Evolutionary conservation across 257 asterid genomes (phyloP).

Genomic region (Gentiana macrophylla): DNA sequence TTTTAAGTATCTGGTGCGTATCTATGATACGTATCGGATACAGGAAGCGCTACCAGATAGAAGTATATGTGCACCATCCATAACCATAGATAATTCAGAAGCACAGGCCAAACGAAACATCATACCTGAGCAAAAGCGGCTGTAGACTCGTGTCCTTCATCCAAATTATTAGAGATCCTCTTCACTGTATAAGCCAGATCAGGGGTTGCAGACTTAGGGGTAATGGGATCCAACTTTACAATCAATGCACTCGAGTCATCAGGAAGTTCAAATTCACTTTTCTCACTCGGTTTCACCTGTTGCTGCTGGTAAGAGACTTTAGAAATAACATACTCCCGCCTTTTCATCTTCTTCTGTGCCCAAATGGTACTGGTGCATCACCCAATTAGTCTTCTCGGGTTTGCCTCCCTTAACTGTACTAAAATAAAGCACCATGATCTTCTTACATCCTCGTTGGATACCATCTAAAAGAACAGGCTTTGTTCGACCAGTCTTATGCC

Average conservation of each 20-base stretch:
- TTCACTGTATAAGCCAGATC: conserved; percentile 56
- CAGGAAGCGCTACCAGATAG: no score
- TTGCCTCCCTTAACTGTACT: conserved; percentile 68
- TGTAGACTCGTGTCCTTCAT: conserved; percentile 20
- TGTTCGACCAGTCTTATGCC: conserved; percentile 98
- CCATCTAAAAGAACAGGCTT: conserved; percentile 79
- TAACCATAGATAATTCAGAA: background rate
- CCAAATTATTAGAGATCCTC: conserved; percentile 11
- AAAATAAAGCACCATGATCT: conserved; percentile 85
- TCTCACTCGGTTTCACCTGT: conserved; percentile 46
- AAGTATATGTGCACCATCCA: background rate
- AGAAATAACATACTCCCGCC: conserved; percentile 80
- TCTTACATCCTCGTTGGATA: conserved; percentile 85
- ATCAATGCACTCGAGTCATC: conserved; percentile 21
- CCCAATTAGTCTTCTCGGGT: conserved; percentile 94
- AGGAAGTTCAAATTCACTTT: conserved; percentile 29
- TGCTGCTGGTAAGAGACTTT: conserved; percentile 92
- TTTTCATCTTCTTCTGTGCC: conserved; percentile 84
- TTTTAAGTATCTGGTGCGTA: no score
- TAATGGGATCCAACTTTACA: conserved; percentile 61
- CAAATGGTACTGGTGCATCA: conserved; percentile 95
- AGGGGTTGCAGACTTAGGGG: conserved; percentile 70
- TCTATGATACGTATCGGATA: no score
- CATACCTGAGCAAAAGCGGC: conserved; percentile 16
- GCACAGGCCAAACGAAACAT: background rate